A percentile compares a stretch with the other conserved stretches of the same genome.
Evolutionary conservation across 208 protist species (phyloP).

Genomic region (Acanthamoeba culbertsoni): DNA sequence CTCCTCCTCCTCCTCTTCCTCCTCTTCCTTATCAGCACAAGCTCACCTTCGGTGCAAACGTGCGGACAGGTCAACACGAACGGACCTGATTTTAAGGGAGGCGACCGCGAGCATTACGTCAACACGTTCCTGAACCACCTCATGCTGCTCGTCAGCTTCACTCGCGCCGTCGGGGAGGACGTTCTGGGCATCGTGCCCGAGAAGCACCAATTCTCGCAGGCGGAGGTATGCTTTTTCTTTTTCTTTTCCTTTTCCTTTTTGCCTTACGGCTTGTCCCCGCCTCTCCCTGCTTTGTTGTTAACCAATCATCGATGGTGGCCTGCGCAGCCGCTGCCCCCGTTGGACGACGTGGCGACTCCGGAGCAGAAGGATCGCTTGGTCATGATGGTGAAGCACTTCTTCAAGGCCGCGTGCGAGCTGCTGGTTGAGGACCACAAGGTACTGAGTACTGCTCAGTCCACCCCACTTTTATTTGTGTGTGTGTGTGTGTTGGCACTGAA

Average conservation of each 20-base stretch:
- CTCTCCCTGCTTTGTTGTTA: not conserved
- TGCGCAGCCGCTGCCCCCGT: not conserved
- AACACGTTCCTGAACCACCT: conserved; percentile 53
- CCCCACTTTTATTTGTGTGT: too few relatives aligned
- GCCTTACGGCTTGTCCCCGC: not conserved
- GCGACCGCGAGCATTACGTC: conserved; percentile 15
- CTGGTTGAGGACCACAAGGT: conserved; percentile 50
- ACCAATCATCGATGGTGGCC: not conserved
- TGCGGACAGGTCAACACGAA: conserved; percentile 8
- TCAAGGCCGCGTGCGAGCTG: not conserved
- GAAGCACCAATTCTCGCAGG: not conserved
- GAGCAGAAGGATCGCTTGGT: conserved; percentile 27
- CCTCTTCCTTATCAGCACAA: not conserved
- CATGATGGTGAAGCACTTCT: not conserved
- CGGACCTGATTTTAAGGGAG: not conserved
- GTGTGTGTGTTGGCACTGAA: too few relatives aligned
- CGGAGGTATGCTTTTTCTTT: not conserved
- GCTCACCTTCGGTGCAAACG: not conserved
- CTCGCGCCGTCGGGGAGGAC: conserved; percentile 35
- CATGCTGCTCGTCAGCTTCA: conserved; percentile 59
- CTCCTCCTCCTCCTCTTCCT: too few relatives aligned
- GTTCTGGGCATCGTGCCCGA: conserved; percentile 46
- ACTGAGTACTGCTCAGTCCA: too few relatives aligned
- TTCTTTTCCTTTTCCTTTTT: not conserved
- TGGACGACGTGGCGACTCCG: not conserved